These are phyloP conservation scores for Epichloe coenophiala DNA, from an alignment of 2,329 filamentous ascomycete genomes.

Conservation along the genomic window DNA sequence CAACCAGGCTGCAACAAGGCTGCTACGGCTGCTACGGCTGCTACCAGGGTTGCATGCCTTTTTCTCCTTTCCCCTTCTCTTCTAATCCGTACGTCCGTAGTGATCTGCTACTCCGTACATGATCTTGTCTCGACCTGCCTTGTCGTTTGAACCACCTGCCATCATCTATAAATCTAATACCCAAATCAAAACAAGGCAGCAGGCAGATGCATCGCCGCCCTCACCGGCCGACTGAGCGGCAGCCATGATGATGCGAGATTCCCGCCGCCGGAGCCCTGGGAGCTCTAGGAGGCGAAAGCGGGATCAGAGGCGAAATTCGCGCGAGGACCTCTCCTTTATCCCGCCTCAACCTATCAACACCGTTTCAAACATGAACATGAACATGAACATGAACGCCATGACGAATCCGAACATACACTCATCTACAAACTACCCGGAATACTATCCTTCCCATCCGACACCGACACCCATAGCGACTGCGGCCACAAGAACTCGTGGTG, in stretches of 20 bases:
- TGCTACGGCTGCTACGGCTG: background rate
- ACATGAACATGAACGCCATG: background rate
- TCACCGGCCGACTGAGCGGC: slow-evolving; percentile 12
- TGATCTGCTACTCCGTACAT: background rate
- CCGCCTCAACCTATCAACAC: slow-evolving; percentile 9
- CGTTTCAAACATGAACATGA: slow-evolving; percentile 6
- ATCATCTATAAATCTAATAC: background rate
- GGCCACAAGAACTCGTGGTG: slow-evolving; percentile 2
- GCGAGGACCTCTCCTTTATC: slow-evolving; percentile 14
- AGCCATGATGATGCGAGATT: slow-evolving; percentile 42
- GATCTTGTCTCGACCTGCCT: background rate
- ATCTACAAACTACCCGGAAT: slow-evolving; percentile 1
- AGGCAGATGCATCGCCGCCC: slow-evolving; percentile 4
- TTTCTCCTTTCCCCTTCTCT: background rate
- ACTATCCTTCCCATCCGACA: slow-evolving; percentile 4
- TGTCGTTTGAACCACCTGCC: background rate
- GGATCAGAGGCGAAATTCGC: slow-evolving; percentile 19
- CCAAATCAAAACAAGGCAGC: slow-evolving; percentile 2
- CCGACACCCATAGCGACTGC: slow-evolving; percentile 5
- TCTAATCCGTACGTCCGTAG: too few species aligned
- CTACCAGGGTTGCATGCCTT: background rate
- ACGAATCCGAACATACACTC: slow-evolving; percentile 1
- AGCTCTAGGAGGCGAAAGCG: slow-evolving; percentile 36
- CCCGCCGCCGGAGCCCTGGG: slow-evolving; percentile 43
- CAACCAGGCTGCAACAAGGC: background rate